Conservation (phyloP, 2,329 filamentous ascomycete genomes). For the Capronia coronata region DNA sequence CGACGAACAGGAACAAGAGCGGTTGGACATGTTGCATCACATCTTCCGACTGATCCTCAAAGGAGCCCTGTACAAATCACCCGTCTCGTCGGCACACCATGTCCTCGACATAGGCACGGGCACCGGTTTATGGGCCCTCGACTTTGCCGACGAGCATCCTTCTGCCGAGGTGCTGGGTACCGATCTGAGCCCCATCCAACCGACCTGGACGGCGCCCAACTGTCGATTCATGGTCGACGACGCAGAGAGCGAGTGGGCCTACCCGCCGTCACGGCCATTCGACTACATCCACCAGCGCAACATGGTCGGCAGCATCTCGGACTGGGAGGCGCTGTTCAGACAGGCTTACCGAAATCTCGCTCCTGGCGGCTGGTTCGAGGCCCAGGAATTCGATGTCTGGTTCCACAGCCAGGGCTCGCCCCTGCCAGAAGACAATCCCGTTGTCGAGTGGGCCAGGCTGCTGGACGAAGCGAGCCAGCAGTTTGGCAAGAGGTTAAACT, state of each 20-base stretch:
- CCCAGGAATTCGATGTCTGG: constrained; percentile 25
- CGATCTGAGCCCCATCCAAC: constrained; percentile 29
- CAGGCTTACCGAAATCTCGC: constrained; percentile 27
- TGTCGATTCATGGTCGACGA: constrained; percentile 53
- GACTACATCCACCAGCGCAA: constrained; percentile 46
- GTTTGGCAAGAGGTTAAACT: constrained; percentile 9
- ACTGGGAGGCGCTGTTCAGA: constrained; percentile 24
- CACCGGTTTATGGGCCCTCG: constrained; percentile 35
- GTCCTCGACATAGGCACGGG: constrained; percentile 35
- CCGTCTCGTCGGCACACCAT: constrained; percentile 21
- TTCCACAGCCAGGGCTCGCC: constrained; percentile 30
- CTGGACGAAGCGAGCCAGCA: constrained; percentile 8
- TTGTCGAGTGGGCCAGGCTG: constrained; percentile 1
- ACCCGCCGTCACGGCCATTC: constrained; percentile 45
- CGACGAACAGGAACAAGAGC: constrained; percentile 34
- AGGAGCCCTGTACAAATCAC: constrained; percentile 29
- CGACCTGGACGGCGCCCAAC: constrained; percentile 45
- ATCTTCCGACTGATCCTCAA: constrained; percentile 10
- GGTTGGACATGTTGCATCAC: constrained; percentile 28
- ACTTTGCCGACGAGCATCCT: constrained; percentile 36
- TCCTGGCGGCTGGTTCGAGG: constrained; percentile 31
- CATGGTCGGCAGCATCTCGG: constrained; percentile 26
- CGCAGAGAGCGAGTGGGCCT: constrained; percentile 52
- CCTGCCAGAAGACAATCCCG: not conserved
- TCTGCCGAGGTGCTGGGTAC: constrained; percentile 18